These are phyloP conservation scores for Calendula officinalis DNA, from an alignment of 129 eudicot species.

Conservation along the genomic window DNA sequence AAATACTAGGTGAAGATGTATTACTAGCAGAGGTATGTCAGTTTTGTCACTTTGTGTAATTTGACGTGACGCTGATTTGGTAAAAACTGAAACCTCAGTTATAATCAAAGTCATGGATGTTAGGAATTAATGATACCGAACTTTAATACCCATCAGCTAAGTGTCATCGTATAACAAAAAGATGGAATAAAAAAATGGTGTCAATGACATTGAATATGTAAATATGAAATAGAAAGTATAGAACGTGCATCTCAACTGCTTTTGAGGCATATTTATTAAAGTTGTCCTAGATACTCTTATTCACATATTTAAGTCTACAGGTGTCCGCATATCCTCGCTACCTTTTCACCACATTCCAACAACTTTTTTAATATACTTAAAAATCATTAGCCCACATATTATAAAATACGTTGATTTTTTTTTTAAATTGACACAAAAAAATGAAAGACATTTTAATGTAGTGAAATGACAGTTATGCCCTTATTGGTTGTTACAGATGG, in stretches of 20 bases:
- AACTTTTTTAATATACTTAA: neutral
- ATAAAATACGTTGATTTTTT: too few species aligned
- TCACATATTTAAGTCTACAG: constrained; percentile 9
- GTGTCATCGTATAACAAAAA: neutral
- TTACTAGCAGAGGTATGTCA: too few species aligned
- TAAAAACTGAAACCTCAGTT: too few species aligned
- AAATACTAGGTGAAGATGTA: too few species aligned
- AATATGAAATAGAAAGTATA: neutral
- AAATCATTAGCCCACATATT: too few species aligned
- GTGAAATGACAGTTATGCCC: constrained; percentile 9
- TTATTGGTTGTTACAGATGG: constrained; percentile 44
- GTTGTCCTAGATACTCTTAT: constrained; percentile 15
- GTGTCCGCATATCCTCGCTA: constrained; percentile 7
- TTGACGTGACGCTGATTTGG: too few species aligned
- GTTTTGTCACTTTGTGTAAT: too few species aligned
- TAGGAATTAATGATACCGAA: too few species aligned
- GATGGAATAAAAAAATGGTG: neutral
- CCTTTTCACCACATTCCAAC: constrained; percentile 11
- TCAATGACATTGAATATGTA: neutral
- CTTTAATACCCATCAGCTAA: too few species aligned
- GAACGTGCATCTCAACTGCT: constrained; percentile 19
- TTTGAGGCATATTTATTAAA: constrained; percentile 16
- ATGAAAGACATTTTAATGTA: too few species aligned
- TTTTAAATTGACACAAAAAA: too few species aligned
- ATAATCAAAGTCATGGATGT: too few species aligned